phyloP scores from a whole-genome alignment of 2,329 filamentous ascomycete genomes.

The Cladophialophora bantiana region DNA sequence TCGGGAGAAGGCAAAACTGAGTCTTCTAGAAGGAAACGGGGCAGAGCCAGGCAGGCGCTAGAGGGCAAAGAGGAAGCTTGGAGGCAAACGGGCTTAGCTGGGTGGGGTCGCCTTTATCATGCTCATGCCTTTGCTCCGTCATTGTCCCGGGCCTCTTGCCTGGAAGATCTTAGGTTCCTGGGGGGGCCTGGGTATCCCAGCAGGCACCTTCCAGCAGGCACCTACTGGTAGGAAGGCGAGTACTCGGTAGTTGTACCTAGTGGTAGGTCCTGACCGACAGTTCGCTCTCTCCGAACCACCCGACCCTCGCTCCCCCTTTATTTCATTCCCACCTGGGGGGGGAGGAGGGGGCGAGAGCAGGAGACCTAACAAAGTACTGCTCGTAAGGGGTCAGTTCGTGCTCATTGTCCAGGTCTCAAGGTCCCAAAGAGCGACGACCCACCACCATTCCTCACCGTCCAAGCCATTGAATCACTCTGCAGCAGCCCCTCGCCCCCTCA shows the following conservation, averaged over 20 bases:
- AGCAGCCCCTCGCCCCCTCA: constrained; percentile 19
- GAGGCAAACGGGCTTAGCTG: constrained; percentile 16
- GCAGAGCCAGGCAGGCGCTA: constrained; percentile 4
- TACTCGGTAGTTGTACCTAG: too few relatives aligned
- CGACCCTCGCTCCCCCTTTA: background rate
- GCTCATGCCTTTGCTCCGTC: constrained; percentile 20
- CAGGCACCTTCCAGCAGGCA: background rate
- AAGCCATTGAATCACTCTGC: constrained; percentile 12
- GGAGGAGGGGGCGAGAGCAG: background rate
- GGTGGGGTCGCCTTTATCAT: constrained; percentile 5
- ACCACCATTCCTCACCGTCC: background rate
- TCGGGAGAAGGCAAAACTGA: constrained; percentile 27
- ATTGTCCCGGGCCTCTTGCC: constrained; percentile 5
- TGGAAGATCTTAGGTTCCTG: background rate
- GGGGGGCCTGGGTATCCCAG: background rate
- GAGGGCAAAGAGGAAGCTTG: constrained; percentile 4
- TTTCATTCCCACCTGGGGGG: background rate
- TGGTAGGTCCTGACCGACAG: background rate
- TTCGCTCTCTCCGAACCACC: constrained; percentile 1
- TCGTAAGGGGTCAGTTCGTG: background rate
- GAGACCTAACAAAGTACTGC: background rate
- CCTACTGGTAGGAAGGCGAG: too few relatives aligned
- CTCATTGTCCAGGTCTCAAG: background rate
- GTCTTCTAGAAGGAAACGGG: constrained; percentile 37
- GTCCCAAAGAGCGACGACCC: background rate